Evolutionary conservation across 2,329 filamentous ascomycete species (phyloP).

Genomic region (Lecanicillium sp.): DNA sequence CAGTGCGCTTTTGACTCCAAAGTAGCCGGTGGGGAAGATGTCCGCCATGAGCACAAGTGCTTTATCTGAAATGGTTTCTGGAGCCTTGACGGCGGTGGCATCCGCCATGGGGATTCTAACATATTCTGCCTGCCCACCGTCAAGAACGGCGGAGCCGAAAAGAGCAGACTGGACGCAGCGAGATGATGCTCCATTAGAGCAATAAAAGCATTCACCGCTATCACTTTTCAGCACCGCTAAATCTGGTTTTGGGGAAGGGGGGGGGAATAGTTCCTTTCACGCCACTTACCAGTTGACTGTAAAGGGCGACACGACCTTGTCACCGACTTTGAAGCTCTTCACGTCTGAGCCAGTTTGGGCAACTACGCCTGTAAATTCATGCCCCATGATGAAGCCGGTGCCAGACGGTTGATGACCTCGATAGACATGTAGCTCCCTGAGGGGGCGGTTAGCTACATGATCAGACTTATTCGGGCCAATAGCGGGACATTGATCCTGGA

Average conservation of each 20-base stretch:
- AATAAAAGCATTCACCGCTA: constrained; percentile 71
- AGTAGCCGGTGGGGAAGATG: constrained; percentile 84
- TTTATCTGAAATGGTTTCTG: constrained; percentile 59
- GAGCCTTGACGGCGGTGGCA: constrained; percentile 66
- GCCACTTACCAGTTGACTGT: constrained; percentile 64
- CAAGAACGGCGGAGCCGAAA: constrained; percentile 61
- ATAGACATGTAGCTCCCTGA: constrained; percentile 76
- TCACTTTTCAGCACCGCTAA: constrained; percentile 3
- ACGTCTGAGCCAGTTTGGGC: constrained; percentile 60
- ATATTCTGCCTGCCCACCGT: constrained; percentile 77
- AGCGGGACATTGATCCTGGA: too few relatives aligned
- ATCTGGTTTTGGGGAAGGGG: too few relatives aligned
- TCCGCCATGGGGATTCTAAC: constrained; percentile 76
- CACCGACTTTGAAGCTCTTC: constrained; percentile 60
- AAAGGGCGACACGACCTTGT: constrained; percentile 76
- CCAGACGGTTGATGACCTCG: constrained; percentile 68
- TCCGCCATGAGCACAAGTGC: constrained; percentile 83
- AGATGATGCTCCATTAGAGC: constrained; percentile 65
- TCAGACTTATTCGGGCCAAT: too few relatives aligned
- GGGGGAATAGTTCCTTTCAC: background rate
- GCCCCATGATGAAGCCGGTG: constrained; percentile 62
- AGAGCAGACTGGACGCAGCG: constrained; percentile 63
- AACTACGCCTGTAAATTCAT: constrained; percentile 78
- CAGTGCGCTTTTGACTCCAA: constrained; percentile 73
- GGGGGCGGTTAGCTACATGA: background rate